Evolutionary conservation across 176 grass and related monocot genomes (phyloP), one percentile per base, ranked within the genome.

Genomic region (Carex littledalei): DNA sequence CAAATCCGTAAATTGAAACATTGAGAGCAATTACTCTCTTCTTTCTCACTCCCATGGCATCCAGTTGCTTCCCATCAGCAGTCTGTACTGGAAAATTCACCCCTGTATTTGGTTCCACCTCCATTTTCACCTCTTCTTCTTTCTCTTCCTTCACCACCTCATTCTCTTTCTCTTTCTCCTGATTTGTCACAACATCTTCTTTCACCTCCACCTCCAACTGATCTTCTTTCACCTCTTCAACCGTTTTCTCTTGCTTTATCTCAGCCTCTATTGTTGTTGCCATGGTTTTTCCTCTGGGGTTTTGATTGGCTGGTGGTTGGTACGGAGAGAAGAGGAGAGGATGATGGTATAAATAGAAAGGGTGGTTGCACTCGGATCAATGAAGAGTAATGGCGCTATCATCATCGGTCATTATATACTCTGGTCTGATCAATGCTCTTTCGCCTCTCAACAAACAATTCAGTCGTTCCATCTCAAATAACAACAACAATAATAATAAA

Each of bases 1-100:
- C 87, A 17, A 89, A 89, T 64, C 76, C 87, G 14, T 89, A 89
- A 65, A 89, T 57, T 49, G 56, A 67, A 17, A 89, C 77, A 78
- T 10, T 83, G 31, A 85, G 22, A 60, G 57, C 69, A 76, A 78
- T 63, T 17, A 85, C 5, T 62, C 35, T 85, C 69, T 85, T 85
- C 70, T 60, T 85, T 55, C 84, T 85, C 12, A 85, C 67, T 18
- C 84, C 84, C 32, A 74, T 58, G 55, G 84, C 26, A 77, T 78
- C 56, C 22, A 85, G 31, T 63, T 77, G 70, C 32, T 78, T 85
- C 12, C 70, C 84, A 77, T 85, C 84, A 13, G 84, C 10, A 43
- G 77, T 11, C 59, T 78, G 60, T 52, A 64, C 43, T 9, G 84
- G 84, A 53, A 85, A 85, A 15, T 74, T 61, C 0, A 85, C 69